Percentiles rank a stretch among this genome's conserved stretches.
phyloP scores from a whole-genome alignment of 139 green algal species.

The Picochlorum costavermella region DNA sequence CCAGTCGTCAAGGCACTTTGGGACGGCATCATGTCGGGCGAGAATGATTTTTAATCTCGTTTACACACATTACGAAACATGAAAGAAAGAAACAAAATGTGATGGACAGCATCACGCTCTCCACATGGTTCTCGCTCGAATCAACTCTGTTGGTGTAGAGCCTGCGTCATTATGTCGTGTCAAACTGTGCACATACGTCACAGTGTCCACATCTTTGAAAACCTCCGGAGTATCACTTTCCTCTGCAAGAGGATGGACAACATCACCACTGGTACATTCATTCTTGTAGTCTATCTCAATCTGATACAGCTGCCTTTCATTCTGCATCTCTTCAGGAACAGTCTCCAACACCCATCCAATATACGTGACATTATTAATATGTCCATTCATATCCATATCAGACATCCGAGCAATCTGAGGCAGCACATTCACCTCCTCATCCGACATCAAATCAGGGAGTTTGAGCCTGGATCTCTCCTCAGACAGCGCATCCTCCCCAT shows the following conservation, averaged over 20 bases:
- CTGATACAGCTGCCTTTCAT: slow-evolving; percentile 53
- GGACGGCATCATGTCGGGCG: slow-evolving; percentile 4
- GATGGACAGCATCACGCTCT: too few relatives aligned
- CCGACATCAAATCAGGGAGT: slow-evolving; percentile 25
- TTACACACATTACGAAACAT: too few relatives aligned
- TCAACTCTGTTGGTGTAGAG: slow-evolving; percentile 51
- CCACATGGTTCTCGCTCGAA: slow-evolving; percentile 64
- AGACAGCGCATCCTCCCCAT: slow-evolving; percentile 16
- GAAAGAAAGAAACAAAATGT: too few relatives aligned
- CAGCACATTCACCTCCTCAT: background rate
- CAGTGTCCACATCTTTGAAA: slow-evolving; percentile 7
- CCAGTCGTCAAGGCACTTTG: slow-evolving; percentile 21
- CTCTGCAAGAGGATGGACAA: slow-evolving; percentile 46
- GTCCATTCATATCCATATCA: slow-evolving; percentile 96
- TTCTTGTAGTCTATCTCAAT: slow-evolving; percentile 85
- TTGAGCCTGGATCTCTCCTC: slow-evolving; percentile 18
- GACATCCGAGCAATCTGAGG: slow-evolving; percentile 44
- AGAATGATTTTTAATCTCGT: too few relatives aligned
- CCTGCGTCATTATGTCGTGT: slow-evolving; percentile 33
- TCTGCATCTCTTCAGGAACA: slow-evolving; percentile 57
- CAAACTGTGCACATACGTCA: slow-evolving; percentile 45
- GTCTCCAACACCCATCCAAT: slow-evolving; percentile 84
- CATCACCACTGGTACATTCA: slow-evolving; percentile 70
- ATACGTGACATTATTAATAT: slow-evolving; percentile 98
- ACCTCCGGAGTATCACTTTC: background rate